Conservation (phyloP, 1,284 basidiomycete genomes). For the Moesziomyces sp. region DNA sequence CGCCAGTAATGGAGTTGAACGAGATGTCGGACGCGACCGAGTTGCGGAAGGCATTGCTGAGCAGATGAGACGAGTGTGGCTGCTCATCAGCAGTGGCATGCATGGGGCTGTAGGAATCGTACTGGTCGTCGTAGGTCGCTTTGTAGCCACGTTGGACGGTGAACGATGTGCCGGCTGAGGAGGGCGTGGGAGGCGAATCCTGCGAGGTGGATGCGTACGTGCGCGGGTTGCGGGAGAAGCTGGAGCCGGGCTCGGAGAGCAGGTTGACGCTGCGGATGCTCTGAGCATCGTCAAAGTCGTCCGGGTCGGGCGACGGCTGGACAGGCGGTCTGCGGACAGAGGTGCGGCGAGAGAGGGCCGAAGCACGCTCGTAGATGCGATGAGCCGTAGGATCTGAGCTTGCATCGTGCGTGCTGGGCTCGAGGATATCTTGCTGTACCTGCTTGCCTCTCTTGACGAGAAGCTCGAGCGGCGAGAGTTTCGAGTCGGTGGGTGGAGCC, state of each 20-base stretch:
- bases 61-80: conserved; percentile 31
- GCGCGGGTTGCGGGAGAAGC: conserved; percentile 16
- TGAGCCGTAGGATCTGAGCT: conserved; percentile 1
- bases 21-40: conserved; percentile 54
- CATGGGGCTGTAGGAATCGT: conserved; percentile 13
- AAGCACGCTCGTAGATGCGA: conserved; percentile 43
- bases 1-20: conserved; percentile 54
- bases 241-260: conserved; percentile 25
- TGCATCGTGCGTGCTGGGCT: conserved; percentile 3
- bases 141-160: conserved; percentile 37
- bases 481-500: conserved; percentile 3
- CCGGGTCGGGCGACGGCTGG: conserved; percentile 44
- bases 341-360: conserved; percentile 39
- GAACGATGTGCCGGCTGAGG: conserved; percentile 14
- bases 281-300: conserved; percentile 41
- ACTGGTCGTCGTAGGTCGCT: conserved; percentile 22
- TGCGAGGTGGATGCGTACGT: conserved; percentile 6
- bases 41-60: conserved; percentile 51
- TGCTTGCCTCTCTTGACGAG: conserved; percentile 48
- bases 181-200: conserved; percentile 5
- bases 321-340: conserved; percentile 36
- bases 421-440: conserved; percentile 39
- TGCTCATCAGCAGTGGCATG: conserved; percentile 16
- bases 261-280: conserved; percentile 51
- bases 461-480: conserved; percentile 41